Base-by-base conservation (phyloP, 2,329 filamentous ascomycete species). In the Cladobotryum protrusum region DNA sequence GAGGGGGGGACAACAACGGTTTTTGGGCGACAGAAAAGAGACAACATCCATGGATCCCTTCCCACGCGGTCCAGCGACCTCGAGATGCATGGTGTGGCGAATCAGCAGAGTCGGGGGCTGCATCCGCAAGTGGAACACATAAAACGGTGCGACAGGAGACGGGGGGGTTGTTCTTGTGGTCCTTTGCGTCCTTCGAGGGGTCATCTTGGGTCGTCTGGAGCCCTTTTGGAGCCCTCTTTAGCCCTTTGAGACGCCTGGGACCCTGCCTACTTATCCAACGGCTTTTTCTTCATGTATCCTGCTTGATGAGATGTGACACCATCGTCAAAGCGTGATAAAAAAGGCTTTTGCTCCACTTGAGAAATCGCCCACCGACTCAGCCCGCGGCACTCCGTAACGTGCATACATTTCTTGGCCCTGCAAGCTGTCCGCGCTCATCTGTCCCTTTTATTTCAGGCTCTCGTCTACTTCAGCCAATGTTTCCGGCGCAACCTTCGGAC, bases 71-170 rank as follows among this genome's bases (percentile, higher is more conserved):
- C 29, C 20, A 29, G n/a, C 41, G 15, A 15, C 19, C 41, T 19
- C 15, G 13, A 18, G 24, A 29, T 29, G 24, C 24, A 29, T 8
- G 24, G 24, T 15, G 15, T 17, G 12, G 12, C 24, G 29, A 35
- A 45, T 45, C 24, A 34, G 43, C 43, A 17, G 6, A 17, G 13
- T 32, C 44, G 35, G 44, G 15, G 29, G 43, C 29, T 45, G 15
- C 15, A 40, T 47, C 34, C 34, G 34, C 24, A 33, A 4, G 33
- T 47, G 44, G 14, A 15, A 40, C 44, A 33, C 41, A n/a, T 8
- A 8, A 35, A 45, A 45, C 44, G 34, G 44, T 47, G 44, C 34
- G 32, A 45, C 43, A 45, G 43, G 32, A 44, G 24, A 29, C 24
- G 24, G 24, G 24, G 20, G 24, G 24, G 6, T 29, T 29, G 24